A percentile compares a stretch with the other conserved stretches of the same genome.
phyloP scores from a whole-genome alignment of 805 yeast species.

The Metahyphopichia silvanorum region DNA sequence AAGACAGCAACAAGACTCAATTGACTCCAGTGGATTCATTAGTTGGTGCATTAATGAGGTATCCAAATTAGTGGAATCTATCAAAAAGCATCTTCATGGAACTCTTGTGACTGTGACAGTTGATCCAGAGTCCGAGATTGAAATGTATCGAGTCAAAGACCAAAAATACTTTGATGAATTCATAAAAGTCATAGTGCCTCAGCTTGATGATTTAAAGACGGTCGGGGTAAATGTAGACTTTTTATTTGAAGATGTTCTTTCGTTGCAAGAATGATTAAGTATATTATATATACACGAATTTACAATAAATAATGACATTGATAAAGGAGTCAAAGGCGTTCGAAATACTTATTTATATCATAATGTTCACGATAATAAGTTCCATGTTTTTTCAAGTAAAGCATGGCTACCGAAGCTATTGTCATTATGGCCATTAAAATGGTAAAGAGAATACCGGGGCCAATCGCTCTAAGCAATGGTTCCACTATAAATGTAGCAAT shows the following conservation, averaged over 20 bases:
- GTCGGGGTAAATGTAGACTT: slow-evolving; percentile 76
- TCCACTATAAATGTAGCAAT: slow-evolving; percentile 71
- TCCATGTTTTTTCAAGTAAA: slow-evolving; percentile 53
- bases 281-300: neutral
- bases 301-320: neutral
- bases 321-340: slow-evolving; percentile 29
- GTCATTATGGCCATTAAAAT: slow-evolving; percentile 60
- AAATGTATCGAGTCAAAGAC: slow-evolving; percentile 31
- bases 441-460: slow-evolving; percentile 66
- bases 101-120: slow-evolving; percentile 48
- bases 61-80: slow-evolving; percentile 52
- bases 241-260: slow-evolving; percentile 46
- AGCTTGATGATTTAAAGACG: slow-evolving; percentile 56
- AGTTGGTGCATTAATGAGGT: slow-evolving; percentile 74
- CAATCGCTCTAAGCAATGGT: slow-evolving; percentile 65
- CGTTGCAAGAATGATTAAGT: slow-evolving; percentile 4
- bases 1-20: slow-evolving; percentile 21
- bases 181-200: slow-evolving; percentile 51
- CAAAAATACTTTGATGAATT: slow-evolving; percentile 48
- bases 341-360: slow-evolving; percentile 57
- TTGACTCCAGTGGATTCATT: slow-evolving; percentile 58
- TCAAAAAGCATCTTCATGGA: slow-evolving; percentile 67
- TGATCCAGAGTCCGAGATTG: slow-evolving; percentile 20
- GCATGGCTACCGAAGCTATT: slow-evolving; percentile 38
- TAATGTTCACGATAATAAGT: slow-evolving; percentile 61